phyloP scores from a whole-genome alignment of 208 protist genomes.

The Strigomonas galati region DNA sequence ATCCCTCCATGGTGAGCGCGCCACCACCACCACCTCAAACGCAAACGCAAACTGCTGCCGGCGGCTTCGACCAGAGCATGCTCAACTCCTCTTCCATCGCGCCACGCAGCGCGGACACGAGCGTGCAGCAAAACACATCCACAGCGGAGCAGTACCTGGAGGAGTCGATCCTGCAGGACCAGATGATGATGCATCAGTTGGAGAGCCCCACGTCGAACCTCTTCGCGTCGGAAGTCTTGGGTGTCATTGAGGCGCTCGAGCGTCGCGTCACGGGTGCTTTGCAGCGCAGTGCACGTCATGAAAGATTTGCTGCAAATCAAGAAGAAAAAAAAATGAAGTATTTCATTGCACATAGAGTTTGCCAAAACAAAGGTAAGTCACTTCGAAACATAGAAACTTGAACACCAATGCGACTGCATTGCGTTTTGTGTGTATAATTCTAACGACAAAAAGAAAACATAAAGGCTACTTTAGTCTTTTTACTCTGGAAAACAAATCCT shows the following conservation, averaged over 20 bases:
- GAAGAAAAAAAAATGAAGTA: neutral
- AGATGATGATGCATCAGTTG: neutral
- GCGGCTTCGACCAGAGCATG: neutral
- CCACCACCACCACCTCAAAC: no score
- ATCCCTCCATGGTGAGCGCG: neutral
- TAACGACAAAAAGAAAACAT: neutral
- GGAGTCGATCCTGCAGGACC: neutral
- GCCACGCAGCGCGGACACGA: constrained; percentile 14
- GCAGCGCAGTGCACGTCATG: constrained; percentile 19
- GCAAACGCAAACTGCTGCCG: neutral
- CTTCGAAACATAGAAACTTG: no score
- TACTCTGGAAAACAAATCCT: no score
- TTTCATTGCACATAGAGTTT: constrained; percentile 1
- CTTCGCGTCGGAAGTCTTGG: constrained; percentile 78
- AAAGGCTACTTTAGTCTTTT: neutral
- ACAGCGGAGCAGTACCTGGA: constrained; percentile 7
- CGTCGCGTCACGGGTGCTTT: constrained; percentile 66
- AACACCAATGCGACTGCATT: no score
- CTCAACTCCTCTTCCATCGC: constrained; percentile 18
- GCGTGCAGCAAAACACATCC: neutral
- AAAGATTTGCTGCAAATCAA: neutral
- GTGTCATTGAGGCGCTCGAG: constrained; percentile 78
- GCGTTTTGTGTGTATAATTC: neutral
- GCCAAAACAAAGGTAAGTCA: neutral
- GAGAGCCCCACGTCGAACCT: constrained; percentile 14